Evolutionary conservation across 345 rosid genomes (phyloP).

Genomic region (Eucalyptus pauciflora): DNA sequence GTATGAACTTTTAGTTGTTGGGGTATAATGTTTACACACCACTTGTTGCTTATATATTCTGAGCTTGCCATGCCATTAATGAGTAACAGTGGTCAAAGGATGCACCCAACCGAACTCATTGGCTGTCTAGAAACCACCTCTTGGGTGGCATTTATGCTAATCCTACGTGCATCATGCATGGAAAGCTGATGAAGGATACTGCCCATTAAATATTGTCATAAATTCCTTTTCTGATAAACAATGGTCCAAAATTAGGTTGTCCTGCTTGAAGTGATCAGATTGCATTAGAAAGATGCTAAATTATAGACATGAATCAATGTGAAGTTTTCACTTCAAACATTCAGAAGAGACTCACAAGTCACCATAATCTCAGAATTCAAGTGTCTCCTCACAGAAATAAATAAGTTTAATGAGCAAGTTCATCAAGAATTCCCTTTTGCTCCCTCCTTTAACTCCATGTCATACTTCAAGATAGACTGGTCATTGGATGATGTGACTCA

Average conservation of each 20-base stretch:
- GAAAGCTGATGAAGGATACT: background rate
- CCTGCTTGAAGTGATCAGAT: background rate
- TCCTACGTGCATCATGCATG: background rate
- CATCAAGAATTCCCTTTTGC: background rate
- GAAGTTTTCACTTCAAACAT: background rate
- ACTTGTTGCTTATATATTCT: background rate
- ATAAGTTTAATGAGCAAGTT: background rate
- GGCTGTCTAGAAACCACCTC: background rate
- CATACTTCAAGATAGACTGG: background rate
- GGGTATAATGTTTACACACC: background rate
- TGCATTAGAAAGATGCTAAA: background rate
- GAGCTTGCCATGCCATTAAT: background rate
- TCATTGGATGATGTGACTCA: background rate
- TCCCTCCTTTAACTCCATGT: background rate
- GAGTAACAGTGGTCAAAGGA: background rate
- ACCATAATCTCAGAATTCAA: background rate
- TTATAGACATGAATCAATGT: background rate
- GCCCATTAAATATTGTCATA: background rate
- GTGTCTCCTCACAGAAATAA: background rate
- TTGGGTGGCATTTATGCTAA: background rate
- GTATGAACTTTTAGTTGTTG: background rate
- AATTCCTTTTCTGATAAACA: background rate
- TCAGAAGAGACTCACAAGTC: background rate
- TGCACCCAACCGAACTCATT: background rate
- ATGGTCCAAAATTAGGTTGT: background rate